Base-by-base conservation (phyloP, 2,329 filamentous ascomycete genomes). In the Colletotrichum tamarilloi region DNA sequence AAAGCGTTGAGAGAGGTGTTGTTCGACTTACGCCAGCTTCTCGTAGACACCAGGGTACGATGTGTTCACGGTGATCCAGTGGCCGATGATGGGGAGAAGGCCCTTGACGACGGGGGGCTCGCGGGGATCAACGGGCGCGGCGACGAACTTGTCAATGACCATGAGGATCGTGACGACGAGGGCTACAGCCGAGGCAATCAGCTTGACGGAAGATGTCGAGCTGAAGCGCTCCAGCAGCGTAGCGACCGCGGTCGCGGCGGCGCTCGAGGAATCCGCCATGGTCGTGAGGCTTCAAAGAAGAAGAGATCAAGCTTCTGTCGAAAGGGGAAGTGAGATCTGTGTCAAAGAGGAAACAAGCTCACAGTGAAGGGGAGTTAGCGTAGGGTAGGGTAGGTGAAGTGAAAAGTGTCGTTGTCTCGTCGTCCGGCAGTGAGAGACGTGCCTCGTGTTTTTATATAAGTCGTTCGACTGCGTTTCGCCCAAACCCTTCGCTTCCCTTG, bases 21-120 rank as follows among this genome's bases (percentile, higher is more conserved):
- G 30, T 26, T 38, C 5, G 32, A 77, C 78, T 57, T 75, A 86
- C 85, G 83, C 81, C 11, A 87, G 56, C 30, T 77, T 81, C 30
- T 78, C 76, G 67, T 81, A 79, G 63, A 86, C 87, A 62, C 78
- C 77, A 26, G 80, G 77, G 62, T 82, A 81, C 64, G 80, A 77
- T 42, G 78, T 75, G 42, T 85, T 75, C 76, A 87, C 79, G 86
- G 79, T 83, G 49, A 88, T 77, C 28, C 87, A 79, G 75, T 88
- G 86, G 2, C 86, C 86, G 55, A 88, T 75, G 28, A 85, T 78
- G 0, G 86, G 87, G 35, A 88, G 79, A 22, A 62, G 79, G 1
- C 83, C 79, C 42, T 81, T 81, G 30, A 87, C 32, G 0, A 83
- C 72, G 4, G 85, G 84, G 5, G 87, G 86, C 71, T 88, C 86